These are phyloP conservation scores for Austropuccinia psidii DNA, from an alignment of 1,284 basidiomycete genomes.

Conservation along the genomic window DNA sequence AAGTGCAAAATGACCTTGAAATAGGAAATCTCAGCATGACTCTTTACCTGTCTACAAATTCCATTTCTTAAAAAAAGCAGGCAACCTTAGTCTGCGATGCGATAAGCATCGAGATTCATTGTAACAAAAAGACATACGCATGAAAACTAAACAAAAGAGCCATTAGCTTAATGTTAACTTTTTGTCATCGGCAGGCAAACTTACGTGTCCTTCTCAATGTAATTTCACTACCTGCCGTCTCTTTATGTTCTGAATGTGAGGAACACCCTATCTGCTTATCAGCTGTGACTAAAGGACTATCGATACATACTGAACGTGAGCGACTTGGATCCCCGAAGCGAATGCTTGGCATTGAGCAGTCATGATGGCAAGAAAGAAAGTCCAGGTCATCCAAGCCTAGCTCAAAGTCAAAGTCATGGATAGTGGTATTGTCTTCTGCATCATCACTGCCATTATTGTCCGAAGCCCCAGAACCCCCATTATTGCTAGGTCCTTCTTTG, in stretches of 20 bases:
- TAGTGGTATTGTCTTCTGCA: constrained; percentile 13
- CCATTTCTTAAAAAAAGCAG: constrained; percentile 17
- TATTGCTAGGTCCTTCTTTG: background rate
- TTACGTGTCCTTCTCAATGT: constrained; percentile 21
- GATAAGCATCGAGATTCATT: too few species aligned
- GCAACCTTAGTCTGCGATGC: background rate
- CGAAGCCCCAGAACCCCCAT: background rate
- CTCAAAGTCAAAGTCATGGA: constrained; percentile 28
- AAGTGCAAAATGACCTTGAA: too few species aligned
- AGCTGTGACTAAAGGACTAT: background rate
- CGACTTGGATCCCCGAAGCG: constrained; percentile 25
- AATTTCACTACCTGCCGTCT: background rate
- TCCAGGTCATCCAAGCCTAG: constrained; percentile 28
- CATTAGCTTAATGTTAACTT: too few species aligned
- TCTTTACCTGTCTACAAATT: constrained; percentile 33
- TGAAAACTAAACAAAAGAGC: constrained; percentile 20
- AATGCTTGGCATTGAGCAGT: constrained; percentile 28
- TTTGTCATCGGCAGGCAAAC: too few species aligned
- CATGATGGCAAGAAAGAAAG: constrained; percentile 18
- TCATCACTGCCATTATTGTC: background rate
- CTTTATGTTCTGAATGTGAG: background rate
- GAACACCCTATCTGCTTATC: background rate
- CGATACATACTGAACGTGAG: constrained; percentile 5
- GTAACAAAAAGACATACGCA: constrained; percentile 1
- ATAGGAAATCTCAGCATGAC: too few species aligned